Base-by-base conservation (phyloP, 164 flowering plant genomes). In the Macadamia tetraphylla region DNA sequence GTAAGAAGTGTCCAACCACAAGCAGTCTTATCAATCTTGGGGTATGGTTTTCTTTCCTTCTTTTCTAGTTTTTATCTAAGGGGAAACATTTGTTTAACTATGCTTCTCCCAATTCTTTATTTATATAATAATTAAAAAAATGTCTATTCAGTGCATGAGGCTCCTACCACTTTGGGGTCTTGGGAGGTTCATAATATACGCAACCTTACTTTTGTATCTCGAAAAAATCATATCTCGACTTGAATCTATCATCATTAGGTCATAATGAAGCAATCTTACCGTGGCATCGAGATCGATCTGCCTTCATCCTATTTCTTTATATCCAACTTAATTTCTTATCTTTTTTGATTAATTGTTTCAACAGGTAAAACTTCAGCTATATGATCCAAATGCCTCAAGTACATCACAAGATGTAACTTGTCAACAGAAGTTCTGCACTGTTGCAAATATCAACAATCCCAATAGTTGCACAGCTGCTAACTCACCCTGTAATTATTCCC, bases 21-120 rank as follows among this genome's bases (percentile, higher is more conserved):
- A 89, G 98, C 74, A 77, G 79, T 44, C 91, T 85, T 58, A 89
- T 97, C 74, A 77, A 78, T 44, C 91, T 85, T 58, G 91, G 90
- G 64, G 98, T 91, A 91, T 51, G 90, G 3, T 35, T 35, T 35
- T 35, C 5, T 35, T 35, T 35, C 40, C 61, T 58, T 65, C 30
- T 63, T 44, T 15, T 40, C 65, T 8, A n/a, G 8, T 14, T 66
- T 68, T 44, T 2, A 29, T 6, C 66, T 23, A 23, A 23, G 23
- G 23, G 23, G 23, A 23, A 23, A 23, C 51, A 48, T 12, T 42
- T 8, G 1, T 53, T 43, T 57, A 35, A 2, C 40, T 35, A 2
- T 46, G 3, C 42, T 30, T 52, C 56, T 40, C 57, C 52, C 10
- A 64, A 64, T 35, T 23, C n/a, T 23, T 35, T 6, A 23, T 23